Percentiles rank a stretch among this genome's conserved stretches.
phyloP scores from a whole-genome alignment of 495 filamentous ascomycete genomes.

The Cenococcum geophilum region DNA sequence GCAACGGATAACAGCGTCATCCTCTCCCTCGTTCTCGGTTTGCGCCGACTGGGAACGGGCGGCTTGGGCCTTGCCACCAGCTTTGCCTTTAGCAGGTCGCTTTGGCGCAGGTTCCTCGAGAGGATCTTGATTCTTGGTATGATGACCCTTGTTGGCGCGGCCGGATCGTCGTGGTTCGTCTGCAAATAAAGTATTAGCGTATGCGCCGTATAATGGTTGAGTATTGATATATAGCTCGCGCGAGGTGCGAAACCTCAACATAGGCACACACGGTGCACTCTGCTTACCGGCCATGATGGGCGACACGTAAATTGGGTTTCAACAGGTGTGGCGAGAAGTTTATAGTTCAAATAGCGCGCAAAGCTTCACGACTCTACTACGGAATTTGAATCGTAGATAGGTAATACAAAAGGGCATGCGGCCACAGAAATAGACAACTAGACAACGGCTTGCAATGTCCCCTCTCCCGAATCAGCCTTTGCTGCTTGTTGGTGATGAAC shows the following conservation, averaged over 20 bases:
- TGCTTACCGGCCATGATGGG: conserved; percentile 40
- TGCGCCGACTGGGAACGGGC: conserved; percentile 40
- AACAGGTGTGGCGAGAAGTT: conserved; percentile 7
- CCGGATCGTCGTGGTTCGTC: conserved; percentile 90
- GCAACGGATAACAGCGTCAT: conserved; percentile 77
- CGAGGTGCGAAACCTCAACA: not conserved
- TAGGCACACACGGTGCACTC: conserved; percentile 1
- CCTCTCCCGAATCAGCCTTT: not conserved
- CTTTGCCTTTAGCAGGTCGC: conserved; percentile 49
- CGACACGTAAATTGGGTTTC: conserved; percentile 5
- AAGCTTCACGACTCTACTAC: conserved; percentile 8
- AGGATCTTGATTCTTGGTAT: conserved; percentile 58
- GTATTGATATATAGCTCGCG: conserved; percentile 1
- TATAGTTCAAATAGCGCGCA: not conserved
- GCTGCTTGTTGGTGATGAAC: not conserved
- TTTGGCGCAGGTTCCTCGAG: conserved; percentile 24
- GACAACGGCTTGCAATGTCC: conserved; percentile 1
- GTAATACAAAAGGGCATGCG: conserved; percentile 4
- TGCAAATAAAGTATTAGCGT: conserved; percentile 34
- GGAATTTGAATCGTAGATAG: conserved; percentile 4
- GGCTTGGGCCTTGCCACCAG: conserved; percentile 33
- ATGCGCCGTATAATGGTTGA: not conserved
- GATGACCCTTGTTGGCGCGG: conserved; percentile 90
- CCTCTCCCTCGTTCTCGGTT: conserved; percentile 57
- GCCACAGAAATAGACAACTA: conserved; percentile 5